Percentiles rank a stretch among this genome's conserved stretches.
Evolutionary conservation across 345 rosid genomes (phyloP).

Genomic region (Eucalyptus guilfoylei): DNA sequence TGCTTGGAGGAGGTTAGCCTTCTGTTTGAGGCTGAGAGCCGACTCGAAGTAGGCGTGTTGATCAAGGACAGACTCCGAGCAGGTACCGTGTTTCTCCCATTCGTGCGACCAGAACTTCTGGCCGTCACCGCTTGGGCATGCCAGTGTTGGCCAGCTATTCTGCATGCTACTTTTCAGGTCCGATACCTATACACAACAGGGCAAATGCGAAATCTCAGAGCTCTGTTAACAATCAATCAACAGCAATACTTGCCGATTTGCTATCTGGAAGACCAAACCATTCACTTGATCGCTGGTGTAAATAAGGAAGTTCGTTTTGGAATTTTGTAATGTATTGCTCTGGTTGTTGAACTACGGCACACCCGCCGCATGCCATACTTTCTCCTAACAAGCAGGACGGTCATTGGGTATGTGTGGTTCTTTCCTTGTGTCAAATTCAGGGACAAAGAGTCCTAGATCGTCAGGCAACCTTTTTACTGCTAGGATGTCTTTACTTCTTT

Average conservation of each 20-base stretch:
- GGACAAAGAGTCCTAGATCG: neutral
- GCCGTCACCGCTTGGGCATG: conserved; percentile 68
- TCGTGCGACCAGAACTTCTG: conserved; percentile 73
- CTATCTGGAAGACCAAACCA: neutral
- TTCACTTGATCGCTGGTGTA: neutral
- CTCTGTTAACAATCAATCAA: neutral
- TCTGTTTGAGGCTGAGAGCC: conserved; percentile 38
- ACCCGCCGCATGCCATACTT: neutral
- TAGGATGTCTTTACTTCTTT: neutral
- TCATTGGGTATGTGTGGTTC: neutral
- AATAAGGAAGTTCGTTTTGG: neutral
- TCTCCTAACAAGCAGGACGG: neutral
- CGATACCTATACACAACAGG: conserved; percentile 1
- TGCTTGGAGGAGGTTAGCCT: conserved; percentile 38
- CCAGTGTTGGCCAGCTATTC: conserved; percentile 68
- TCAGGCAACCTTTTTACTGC: neutral
- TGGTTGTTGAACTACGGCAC: neutral
- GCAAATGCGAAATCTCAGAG: neutral
- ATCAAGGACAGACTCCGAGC: conserved; percentile 64
- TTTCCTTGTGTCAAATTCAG: neutral
- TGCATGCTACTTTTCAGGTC: conserved; percentile 50
- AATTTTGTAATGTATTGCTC: neutral
- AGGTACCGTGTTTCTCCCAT: conserved; percentile 95
- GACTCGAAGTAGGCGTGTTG: conserved; percentile 63
- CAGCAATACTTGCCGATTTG: neutral